Evolutionary conservation across 2,329 filamentous ascomycete genomes (phyloP).

Genomic region (Metarhizium anisopliae): DNA sequence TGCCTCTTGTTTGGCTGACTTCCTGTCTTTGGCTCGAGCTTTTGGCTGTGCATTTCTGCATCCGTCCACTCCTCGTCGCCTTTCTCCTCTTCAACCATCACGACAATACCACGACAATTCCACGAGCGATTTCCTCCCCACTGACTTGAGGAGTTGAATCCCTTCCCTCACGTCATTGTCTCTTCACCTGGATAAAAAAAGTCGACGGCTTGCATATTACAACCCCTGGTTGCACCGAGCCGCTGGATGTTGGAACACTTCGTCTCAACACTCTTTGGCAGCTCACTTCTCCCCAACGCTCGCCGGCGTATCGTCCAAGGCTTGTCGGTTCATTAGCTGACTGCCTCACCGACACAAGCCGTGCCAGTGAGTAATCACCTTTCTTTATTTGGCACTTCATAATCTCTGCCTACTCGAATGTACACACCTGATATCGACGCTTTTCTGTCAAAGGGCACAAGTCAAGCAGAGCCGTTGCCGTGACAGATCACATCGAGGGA

Average conservation of each 20-base stretch:
- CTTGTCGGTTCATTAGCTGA: constrained; percentile 1
- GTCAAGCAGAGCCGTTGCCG: too few relatives aligned
- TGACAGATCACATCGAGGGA: too few relatives aligned
- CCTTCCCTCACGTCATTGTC: neutral
- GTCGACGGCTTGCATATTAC: neutral
- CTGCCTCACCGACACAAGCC: neutral
- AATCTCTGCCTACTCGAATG: neutral
- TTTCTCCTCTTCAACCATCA: neutral
- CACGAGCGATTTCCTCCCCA: neutral
- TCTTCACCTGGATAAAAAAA: neutral
- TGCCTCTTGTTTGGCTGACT: neutral
- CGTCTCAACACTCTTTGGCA: neutral
- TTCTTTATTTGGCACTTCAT: neutral
- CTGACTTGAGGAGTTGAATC: neutral
- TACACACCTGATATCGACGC: too few relatives aligned
- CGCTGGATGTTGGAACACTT: neutral
- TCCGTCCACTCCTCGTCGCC: neutral
- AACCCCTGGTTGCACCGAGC: neutral
- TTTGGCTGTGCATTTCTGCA: neutral
- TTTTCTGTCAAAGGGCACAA: too few relatives aligned
- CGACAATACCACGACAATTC: neutral
- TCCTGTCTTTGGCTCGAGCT: neutral
- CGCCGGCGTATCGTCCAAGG: neutral
- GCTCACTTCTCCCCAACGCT: neutral
- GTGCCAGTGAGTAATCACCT: neutral